Evolutionary conservation across 768 basidiomycete genomes (phyloP), one percentile per base, ranked within the genome.

Genomic region (Boletus tomentosulus): DNA sequence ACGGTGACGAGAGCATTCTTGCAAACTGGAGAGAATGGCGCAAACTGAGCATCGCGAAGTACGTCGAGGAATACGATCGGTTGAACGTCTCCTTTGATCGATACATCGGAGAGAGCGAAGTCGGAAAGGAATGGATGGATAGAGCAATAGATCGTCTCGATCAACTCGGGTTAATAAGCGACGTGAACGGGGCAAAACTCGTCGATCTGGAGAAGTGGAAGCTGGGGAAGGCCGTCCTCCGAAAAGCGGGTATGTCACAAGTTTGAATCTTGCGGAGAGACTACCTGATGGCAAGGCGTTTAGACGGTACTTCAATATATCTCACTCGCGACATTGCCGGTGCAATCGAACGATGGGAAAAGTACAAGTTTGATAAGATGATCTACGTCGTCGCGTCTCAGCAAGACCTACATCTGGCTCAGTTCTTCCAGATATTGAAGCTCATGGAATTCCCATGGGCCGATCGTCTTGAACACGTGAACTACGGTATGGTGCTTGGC

Each of bases 251-350:
- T 83, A 60, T 31, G 78, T 62, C 16, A 13, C 24, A 5, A 6
- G 0, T 34, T 27, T 6, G 6, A 3, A 16, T 13, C 1, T 22
- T 6, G 33, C 6, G 8, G 1, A 11, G 27, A 16, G 15, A 11
- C 28, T 2, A 3, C 11, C 27, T 53, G 42, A 66, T 22, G 8
- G 19, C 3, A 1, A 4, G 0, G 31, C 38, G 10, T 15, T 2
- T 61, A 95, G 94, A 97, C 57, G 94, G 94, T 16, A 94, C 93
- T 9, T 90, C 89, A 0, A 93, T 95, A 59, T 97, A 97, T 70
- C 81, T 96, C 49, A 94, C 92, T 9, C 92, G 96, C 46, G 96
- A 99, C 71, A 92, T 99, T 55, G 95, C 86, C 45, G 96, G 87
- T 22, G 94, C 95, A 1, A 85, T 88, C 59, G 90, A 98, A 72